Evolutionary conservation across 495 filamentous ascomycete genomes (phyloP).

Genomic region (Aspergillus ostianus): DNA sequence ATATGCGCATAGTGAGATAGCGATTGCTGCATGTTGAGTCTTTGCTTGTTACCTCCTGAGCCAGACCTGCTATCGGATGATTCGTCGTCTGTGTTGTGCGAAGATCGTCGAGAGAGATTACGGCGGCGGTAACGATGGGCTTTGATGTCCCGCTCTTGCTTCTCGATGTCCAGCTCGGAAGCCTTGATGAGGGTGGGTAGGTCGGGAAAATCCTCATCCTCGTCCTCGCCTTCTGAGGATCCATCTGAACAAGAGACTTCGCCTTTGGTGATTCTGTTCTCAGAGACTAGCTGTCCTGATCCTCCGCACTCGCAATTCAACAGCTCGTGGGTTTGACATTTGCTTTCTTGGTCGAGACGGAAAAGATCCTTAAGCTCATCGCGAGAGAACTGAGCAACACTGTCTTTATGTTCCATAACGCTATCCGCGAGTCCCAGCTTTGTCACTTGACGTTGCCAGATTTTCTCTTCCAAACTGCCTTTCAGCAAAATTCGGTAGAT

Average conservation of each 20-base stretch:
- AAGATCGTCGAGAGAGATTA: background rate
- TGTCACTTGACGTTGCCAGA: constrained; percentile 77
- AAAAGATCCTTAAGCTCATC: constrained; percentile 74
- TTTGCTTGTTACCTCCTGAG: constrained; percentile 23
- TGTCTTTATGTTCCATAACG: constrained; percentile 63
- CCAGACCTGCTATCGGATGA: background rate
- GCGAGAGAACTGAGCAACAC: constrained; percentile 57
- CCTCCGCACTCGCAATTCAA: constrained; percentile 68
- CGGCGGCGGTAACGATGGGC: background rate
- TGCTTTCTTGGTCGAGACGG: constrained; percentile 57
- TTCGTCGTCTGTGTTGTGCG: background rate
- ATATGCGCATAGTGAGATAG: constrained; percentile 70
- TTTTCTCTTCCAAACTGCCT: constrained; percentile 78
- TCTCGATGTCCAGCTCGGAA: constrained; percentile 60
- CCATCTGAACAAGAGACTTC: constrained; percentile 11
- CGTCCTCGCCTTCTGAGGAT: constrained; percentile 26
- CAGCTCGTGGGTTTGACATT: constrained; percentile 67
- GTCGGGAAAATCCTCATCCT: constrained; percentile 40
- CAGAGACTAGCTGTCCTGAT: constrained; percentile 35
- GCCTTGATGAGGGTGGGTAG: constrained; percentile 51
- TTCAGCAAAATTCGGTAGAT: constrained; percentile 75
- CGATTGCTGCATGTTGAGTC: constrained; percentile 52
- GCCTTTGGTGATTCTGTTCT: background rate
- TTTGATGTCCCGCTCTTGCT: constrained; percentile 52
- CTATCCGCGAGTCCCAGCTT: constrained; percentile 70